phyloP scores from a whole-genome alignment of 345 rosid species.

The Durio zibethinus region DNA sequence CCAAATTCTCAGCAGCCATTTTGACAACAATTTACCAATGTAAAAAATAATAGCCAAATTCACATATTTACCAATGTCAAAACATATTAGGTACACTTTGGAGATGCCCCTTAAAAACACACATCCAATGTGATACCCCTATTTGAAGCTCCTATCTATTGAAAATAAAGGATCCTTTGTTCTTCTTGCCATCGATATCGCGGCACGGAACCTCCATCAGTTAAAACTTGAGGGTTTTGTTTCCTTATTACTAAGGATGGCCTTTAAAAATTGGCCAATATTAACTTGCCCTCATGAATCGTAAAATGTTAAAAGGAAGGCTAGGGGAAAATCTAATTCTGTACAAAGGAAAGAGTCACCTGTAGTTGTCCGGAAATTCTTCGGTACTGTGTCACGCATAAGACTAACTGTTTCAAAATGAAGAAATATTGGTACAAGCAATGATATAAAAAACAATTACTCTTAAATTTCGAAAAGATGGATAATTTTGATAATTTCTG shows the following conservation, averaged over 20 bases:
- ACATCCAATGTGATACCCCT: conserved; percentile 28
- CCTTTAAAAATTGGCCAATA: conserved; percentile 20
- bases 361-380: conserved; percentile 11
- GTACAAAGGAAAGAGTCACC: conserved; percentile 13
- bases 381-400: conserved; percentile 5
- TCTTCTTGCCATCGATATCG: neutral
- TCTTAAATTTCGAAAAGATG: neutral
- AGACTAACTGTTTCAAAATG: conserved; percentile 13
- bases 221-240: conserved; percentile 10
- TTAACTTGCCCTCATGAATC: neutral
- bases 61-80: conserved; percentile 20
- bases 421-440: neutral
- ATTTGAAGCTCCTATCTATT: conserved; percentile 9
- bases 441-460: neutral
- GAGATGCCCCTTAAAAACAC: conserved; percentile 36
- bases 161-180: conserved; percentile 4
- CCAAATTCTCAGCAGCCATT: conserved; percentile 2
- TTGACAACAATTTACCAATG: conserved; percentile 4
- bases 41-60: conserved; percentile 1
- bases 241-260: conserved; percentile 16
- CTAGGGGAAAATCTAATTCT: conserved; percentile 1
- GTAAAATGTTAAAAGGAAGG: neutral
- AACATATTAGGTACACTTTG: conserved; percentile 3
- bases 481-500: neutral
- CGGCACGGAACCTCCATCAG: neutral